These are phyloP conservation scores for Cadophora sp. DNA, from an alignment of 2,329 filamentous ascomycete genomes.

Conservation along the genomic window DNA sequence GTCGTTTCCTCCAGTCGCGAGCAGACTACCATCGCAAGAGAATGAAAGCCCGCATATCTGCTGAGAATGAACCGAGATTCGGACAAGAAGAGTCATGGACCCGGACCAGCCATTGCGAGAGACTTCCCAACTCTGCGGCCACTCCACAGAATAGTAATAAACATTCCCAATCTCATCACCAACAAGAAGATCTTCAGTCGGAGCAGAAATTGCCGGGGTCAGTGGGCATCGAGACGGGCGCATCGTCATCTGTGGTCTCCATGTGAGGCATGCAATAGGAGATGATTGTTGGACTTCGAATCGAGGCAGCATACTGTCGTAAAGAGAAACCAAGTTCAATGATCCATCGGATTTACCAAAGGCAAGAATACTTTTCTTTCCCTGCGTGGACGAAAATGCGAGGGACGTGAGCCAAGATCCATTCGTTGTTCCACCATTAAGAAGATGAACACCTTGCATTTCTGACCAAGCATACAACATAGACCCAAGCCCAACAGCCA, in stretches of 20 bases:
- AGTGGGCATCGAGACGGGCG: slow-evolving; percentile 59
- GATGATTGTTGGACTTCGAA: slow-evolving; percentile 77
- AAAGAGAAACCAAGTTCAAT: slow-evolving; percentile 79
- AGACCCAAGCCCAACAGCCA: slow-evolving; percentile 84
- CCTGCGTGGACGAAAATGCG: slow-evolving; percentile 84
- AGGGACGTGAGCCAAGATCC: slow-evolving; percentile 77
- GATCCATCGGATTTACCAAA: slow-evolving; percentile 81
- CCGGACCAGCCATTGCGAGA: slow-evolving; percentile 74
- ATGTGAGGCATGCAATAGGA: slow-evolving; percentile 81
- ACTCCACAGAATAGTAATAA: slow-evolving; percentile 91
- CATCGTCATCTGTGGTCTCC: slow-evolving; percentile 68
- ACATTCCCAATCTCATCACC: slow-evolving; percentile 84
- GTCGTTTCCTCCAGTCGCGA: slow-evolving; percentile 93
- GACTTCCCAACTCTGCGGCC: slow-evolving; percentile 72
- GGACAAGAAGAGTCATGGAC: slow-evolving; percentile 76
- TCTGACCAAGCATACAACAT: slow-evolving; percentile 92
- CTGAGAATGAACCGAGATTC: slow-evolving; percentile 80
- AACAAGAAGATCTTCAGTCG: slow-evolving; percentile 84
- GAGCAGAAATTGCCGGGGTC: slow-evolving; percentile 56
- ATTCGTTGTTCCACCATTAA: slow-evolving; percentile 56
- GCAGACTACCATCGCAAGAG: slow-evolving; percentile 76
- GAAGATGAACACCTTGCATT: slow-evolving; percentile 65
- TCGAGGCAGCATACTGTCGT: slow-evolving; percentile 69
- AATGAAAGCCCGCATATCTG: slow-evolving; percentile 95
- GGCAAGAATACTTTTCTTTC: slow-evolving; percentile 81